Evolutionary conservation across 108 stramenopile genomes (phyloP).

Genomic region (Thalassiosira profunda): DNA sequence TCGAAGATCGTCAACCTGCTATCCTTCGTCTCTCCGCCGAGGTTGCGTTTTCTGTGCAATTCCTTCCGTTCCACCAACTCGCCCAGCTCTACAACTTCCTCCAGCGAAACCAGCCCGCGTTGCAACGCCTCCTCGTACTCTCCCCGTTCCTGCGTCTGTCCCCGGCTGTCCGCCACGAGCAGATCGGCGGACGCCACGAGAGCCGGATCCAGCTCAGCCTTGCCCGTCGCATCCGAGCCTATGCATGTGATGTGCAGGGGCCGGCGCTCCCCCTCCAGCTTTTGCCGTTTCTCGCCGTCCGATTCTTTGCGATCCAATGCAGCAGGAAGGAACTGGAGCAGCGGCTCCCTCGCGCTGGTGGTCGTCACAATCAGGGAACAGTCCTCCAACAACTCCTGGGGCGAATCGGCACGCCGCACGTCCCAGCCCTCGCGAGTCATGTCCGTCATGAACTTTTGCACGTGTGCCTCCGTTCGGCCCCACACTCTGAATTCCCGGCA

Average conservation of each 20-base stretch:
- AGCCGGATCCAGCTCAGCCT: conserved; percentile 54
- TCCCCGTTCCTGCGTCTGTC: conserved; percentile 59
- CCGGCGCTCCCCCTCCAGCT: too few species aligned
- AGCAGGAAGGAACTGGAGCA: conserved; percentile 42
- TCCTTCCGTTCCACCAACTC: conserved; percentile 27
- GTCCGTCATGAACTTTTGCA: conserved; percentile 37
- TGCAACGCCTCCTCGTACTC: conserved; percentile 57
- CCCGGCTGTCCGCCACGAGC: conserved; percentile 60
- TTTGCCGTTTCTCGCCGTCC: not conserved
- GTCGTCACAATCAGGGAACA: conserved; percentile 74
- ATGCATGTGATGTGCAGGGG: conserved; percentile 69
- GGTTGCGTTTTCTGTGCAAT: conserved; percentile 21
- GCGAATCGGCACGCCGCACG: conserved; percentile 14
- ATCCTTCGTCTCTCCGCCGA: conserved; percentile 19
- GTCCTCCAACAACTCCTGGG: conserved; percentile 48
- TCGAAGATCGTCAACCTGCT: conserved; percentile 69
- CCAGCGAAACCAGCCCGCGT: conserved; percentile 13
- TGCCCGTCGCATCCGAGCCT: conserved; percentile 77
- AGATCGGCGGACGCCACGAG: conserved; percentile 57
- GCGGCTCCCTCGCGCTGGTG: conserved; percentile 59
- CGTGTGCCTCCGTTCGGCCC: conserved; percentile 55
- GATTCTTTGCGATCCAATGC: too few species aligned
- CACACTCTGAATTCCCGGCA: conserved; percentile 61
- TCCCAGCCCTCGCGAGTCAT: conserved; percentile 66
- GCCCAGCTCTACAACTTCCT: conserved; percentile 57